These are phyloP conservation scores for Sarcomyxa edulis DNA, from an alignment of 768 basidiomycete genomes.

Conservation along the genomic window DNA sequence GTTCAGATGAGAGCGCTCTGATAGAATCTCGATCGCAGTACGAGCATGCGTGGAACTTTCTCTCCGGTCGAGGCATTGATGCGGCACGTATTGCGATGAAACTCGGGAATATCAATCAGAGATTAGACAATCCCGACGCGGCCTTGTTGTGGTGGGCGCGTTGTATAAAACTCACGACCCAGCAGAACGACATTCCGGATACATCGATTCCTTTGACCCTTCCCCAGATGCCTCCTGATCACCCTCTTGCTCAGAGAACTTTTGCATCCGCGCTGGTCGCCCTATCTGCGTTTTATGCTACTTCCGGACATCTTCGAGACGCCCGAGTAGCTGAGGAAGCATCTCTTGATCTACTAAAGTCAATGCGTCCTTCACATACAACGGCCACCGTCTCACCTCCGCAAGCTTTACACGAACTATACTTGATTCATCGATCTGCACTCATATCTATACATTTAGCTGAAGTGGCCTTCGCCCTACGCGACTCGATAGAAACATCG, in stretches of 20 bases:
- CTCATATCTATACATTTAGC: constrained; percentile 69
- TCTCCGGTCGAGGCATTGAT: constrained; percentile 31
- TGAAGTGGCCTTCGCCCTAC: constrained; percentile 59
- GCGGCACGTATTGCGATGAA: constrained; percentile 57
- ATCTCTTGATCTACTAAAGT: constrained; percentile 49
- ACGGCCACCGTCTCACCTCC: constrained; percentile 42
- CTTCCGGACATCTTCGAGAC: constrained; percentile 45
- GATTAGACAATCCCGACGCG: constrained; percentile 45
- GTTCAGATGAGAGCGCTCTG: constrained; percentile 36
- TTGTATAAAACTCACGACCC: constrained; percentile 42
- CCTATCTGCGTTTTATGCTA: constrained; percentile 67
- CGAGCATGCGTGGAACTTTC: constrained; percentile 49
- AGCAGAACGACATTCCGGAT: constrained; percentile 16
- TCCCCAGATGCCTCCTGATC: constrained; percentile 38
- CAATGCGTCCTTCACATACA: constrained; percentile 42
- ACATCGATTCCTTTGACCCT: constrained; percentile 18
- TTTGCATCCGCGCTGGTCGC: constrained; percentile 59
- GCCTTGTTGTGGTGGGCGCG: constrained; percentile 68
- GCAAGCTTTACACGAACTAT: constrained; percentile 58
- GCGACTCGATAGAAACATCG: constrained; percentile 33
- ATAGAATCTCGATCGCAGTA: constrained; percentile 53
- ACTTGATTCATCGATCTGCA: constrained; percentile 69
- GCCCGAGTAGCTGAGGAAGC: constrained; percentile 55
- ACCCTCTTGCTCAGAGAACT: constrained; percentile 60
- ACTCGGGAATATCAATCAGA: constrained; percentile 59